Evolutionary conservation across 805 yeast genomes (phyloP).

Genomic region (Saturnispora gosingensis): DNA sequence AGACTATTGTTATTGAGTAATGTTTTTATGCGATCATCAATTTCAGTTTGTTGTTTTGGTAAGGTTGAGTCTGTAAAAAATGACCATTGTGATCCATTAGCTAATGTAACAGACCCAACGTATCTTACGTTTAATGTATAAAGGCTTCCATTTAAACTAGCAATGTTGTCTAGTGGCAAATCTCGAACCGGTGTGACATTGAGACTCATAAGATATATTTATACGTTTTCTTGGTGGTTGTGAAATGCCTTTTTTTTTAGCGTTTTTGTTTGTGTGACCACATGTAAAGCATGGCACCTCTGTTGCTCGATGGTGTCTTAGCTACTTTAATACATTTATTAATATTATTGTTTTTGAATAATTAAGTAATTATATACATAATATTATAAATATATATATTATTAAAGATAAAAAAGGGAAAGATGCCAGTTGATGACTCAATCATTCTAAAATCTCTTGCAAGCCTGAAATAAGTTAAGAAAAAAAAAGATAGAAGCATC

Average conservation of each 20-base stretch:
- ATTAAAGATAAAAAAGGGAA: conserved; percentile 7
- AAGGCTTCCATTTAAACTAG: neutral
- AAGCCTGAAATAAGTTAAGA: neutral
- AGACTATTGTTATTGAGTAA: neutral
- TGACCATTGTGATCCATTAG: neutral
- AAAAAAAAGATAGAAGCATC: neutral
- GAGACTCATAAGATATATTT: neutral
- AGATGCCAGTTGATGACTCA: conserved; percentile 20
- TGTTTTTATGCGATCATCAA: neutral
- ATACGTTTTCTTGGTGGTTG: neutral
- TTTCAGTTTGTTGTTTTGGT: neutral
- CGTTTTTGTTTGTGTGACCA: no score
- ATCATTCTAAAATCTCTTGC: conserved; percentile 11
- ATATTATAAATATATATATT: neutral
- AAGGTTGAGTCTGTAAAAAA: neutral
- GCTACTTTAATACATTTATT: neutral
- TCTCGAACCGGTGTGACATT: neutral
- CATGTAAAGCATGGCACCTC: neutral
- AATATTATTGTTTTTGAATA: neutral
- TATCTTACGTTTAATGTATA: neutral
- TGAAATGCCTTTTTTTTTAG: neutral
- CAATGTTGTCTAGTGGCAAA: neutral
- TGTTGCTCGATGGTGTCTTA: neutral
- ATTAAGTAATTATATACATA: neutral
- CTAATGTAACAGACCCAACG: neutral